Conservation (phyloP, 129 eudicot species). For the Tagetes patula region DNA sequence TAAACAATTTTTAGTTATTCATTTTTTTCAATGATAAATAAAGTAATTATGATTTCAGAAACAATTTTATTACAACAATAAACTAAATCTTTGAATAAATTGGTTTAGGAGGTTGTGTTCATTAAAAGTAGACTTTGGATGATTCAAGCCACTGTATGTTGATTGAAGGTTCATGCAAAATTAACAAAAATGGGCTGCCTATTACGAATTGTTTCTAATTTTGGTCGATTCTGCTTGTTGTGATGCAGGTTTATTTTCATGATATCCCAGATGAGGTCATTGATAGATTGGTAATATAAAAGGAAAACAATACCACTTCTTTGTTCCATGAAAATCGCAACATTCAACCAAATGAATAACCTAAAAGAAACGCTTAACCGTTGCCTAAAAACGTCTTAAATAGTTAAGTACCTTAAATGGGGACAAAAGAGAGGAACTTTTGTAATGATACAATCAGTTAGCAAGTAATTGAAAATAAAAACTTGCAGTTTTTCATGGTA, state of each 20-base stretch:
- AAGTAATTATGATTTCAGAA: neutral
- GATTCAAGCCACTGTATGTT: neutral
- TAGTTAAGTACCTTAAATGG: neutral
- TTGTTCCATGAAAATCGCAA: neutral
- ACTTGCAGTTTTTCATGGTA: neutral
- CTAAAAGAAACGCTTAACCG: neutral
- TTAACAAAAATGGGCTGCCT: neutral
- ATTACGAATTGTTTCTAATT: neutral
- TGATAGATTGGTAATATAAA: constrained; percentile 68
- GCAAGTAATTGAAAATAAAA: constrained; percentile 4
- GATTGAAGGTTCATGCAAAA: neutral
- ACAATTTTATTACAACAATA: neutral
- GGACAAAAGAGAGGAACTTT: neutral
- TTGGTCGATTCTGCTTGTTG: constrained; percentile 6
- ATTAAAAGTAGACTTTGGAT: neutral
- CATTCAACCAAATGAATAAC: neutral
- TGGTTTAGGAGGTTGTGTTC: neutral
- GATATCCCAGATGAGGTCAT: constrained; percentile 82
- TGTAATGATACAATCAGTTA: neutral
- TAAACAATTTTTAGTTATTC: neutral
- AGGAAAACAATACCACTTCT: neutral
- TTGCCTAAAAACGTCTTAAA: constrained; percentile 7
- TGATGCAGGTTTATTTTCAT: constrained; percentile 86
- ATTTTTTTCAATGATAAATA: neutral
- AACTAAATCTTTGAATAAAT: neutral